These are phyloP conservation scores for Suillus subluteus DNA, from an alignment of 768 basidiomycete genomes.

Conservation along the genomic window DNA sequence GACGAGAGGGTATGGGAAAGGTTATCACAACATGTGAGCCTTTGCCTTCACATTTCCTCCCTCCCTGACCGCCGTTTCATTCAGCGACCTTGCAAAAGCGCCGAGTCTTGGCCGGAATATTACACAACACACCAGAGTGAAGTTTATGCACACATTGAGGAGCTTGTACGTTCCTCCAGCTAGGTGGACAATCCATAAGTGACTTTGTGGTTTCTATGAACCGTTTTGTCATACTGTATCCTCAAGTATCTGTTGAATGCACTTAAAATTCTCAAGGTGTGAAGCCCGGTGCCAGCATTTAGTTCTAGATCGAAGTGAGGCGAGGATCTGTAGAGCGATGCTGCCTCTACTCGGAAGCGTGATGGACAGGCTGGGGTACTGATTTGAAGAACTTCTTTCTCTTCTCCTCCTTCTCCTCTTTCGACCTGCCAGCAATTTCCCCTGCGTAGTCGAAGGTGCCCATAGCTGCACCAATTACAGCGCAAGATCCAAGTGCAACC, in stretches of 20 bases:
- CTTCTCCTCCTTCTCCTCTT: slow-evolving; percentile 63
- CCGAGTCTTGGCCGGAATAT: slow-evolving; percentile 52
- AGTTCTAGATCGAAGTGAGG: slow-evolving; percentile 11
- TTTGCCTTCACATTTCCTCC: slow-evolving; percentile 5
- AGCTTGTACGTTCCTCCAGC: slow-evolving; percentile 18
- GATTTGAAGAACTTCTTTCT: slow-evolving; percentile 87
- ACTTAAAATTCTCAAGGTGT: neutral
- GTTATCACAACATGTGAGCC: slow-evolving; percentile 49
- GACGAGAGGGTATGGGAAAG: slow-evolving; percentile 57
- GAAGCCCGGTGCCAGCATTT: neutral
- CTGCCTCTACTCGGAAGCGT: slow-evolving; percentile 26
- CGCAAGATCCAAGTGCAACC: slow-evolving; percentile 78
- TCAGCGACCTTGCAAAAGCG: slow-evolving; percentile 46
- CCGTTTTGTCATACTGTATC: neutral
- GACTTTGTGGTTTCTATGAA: neutral
- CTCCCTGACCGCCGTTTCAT: slow-evolving; percentile 9
- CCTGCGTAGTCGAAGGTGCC: slow-evolving; percentile 85
- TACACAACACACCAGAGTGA: slow-evolving; percentile 47
- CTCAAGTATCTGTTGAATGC: neutral
- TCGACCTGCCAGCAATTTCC: slow-evolving; percentile 52
- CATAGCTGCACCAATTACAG: slow-evolving; percentile 74
- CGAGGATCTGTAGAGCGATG: slow-evolving; percentile 14
- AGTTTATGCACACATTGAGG: slow-evolving; percentile 46
- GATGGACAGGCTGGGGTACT: slow-evolving; percentile 42
- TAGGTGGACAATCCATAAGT: neutral